phyloP scores from a whole-genome alignment of 257 asterid species.

The Eucommia ulmoides region DNA sequence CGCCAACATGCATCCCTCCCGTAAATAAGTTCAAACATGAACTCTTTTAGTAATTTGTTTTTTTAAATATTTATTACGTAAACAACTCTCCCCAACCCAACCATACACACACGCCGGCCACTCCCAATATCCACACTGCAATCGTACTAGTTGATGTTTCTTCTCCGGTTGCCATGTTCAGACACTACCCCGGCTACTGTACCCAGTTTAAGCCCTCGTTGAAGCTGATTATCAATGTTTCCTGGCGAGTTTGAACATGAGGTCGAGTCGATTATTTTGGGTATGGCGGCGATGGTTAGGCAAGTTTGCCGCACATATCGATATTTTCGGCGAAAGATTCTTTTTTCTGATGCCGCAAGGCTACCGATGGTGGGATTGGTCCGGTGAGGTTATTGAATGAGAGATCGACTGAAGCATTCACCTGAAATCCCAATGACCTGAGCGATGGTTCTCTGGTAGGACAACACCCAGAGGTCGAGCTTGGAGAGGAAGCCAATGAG shows the following conservation, averaged over 20 bases:
- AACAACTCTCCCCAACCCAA: too few relatives aligned
- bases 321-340: conserved; percentile 54
- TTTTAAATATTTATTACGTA: too few relatives aligned
- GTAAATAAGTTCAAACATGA: too few relatives aligned
- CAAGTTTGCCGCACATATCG: conserved; percentile 68
- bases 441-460: conserved; percentile 89
- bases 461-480: conserved; percentile 86
- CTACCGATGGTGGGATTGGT: conserved; percentile 40
- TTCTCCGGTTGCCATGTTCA: conserved; percentile 32
- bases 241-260: conserved; percentile 23
- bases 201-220: conserved; percentile 46
- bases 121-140: too few relatives aligned
- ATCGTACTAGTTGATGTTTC: conserved; percentile 53
- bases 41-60: too few relatives aligned
- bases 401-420: conserved; percentile 46
- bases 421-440: conserved; percentile 54
- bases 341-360: conserved; percentile 49
- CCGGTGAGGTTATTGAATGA: conserved; percentile 80
- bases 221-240: conserved; percentile 15
- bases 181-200: conserved; percentile 54
- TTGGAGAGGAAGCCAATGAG: conserved; percentile 86
- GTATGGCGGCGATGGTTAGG: conserved; percentile 88
- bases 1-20: too few relatives aligned
- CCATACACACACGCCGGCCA: too few relatives aligned
- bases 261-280: conserved; percentile 32